Base-by-base conservation (phyloP, 257 asterid genomes). In the Verbena officinalis region DNA sequence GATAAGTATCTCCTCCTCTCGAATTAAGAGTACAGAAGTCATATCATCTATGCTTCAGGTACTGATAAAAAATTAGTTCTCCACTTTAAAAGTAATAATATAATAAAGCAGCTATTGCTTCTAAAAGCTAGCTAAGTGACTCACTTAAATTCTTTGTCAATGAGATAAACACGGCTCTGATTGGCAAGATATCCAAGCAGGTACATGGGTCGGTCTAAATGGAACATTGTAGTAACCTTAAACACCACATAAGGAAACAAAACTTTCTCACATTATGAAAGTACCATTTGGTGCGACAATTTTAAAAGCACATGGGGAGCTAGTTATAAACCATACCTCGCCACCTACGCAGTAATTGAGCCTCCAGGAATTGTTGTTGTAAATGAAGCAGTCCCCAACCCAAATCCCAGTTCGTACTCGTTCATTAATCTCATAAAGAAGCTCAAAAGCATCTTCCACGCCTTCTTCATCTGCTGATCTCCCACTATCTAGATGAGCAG, bases 301-400 rank as follows among this genome's bases (percentile, higher is more conserved):
- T 9, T 51, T 34, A 43, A 27, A 14, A 45, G 68, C 0, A 55
- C 16, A 62, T 27, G 17, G 31, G 59, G 60, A 22, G 17, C 23
- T 52, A 22, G 17, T 20, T 52, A 40, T 39, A 78, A 70, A 58
- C 21, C 77, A 59, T 86, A 94, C 99, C 96, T 94, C 97, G 62
- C 95, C 98, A 57, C 98, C 99, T 2, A 94, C 98, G 22, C 99
- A 94, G 69, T 94, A 94, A 77, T 94, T 94, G 58, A 94, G 96
- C 68, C 95, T 90, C 98, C 96, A 94, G 52, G 99, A 88, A 63
- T 97, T 79, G 75, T 90, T 94, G 65, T 72, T 94, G 82, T 94
- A 94, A 71, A 94, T 94, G 73, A 94, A 94, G 74, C 99, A 94
- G 73, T 94, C 99, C 68, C 99, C 99, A 52, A 94, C 98, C 99